phyloP scores from a whole-genome alignment of 441 rosid genomes.

The Arabidopsis hybrid region DNA sequence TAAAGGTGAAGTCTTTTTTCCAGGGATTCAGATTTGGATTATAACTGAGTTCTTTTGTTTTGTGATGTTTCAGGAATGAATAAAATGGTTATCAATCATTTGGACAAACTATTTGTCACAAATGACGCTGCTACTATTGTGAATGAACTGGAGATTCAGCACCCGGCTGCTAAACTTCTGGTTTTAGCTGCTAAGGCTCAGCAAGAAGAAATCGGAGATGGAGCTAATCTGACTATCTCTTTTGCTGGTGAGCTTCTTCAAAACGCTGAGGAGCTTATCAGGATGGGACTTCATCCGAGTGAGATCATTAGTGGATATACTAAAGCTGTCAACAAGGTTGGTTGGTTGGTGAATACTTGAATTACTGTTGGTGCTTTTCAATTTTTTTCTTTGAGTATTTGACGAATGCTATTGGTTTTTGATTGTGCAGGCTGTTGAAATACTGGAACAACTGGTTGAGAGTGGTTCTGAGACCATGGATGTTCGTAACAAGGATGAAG shows the following conservation, averaged over 20 bases:
- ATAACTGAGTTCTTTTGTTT: neutral
- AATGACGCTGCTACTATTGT: conserved; percentile 97
- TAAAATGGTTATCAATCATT: conserved; percentile 98
- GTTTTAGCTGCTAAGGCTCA: conserved; percentile 96
- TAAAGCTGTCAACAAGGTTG: conserved; percentile 78
- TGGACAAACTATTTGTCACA: conserved; percentile 92
- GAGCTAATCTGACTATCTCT: conserved; percentile 89
- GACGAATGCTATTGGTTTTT: conserved; percentile 1
- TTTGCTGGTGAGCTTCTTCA: conserved; percentile 98
- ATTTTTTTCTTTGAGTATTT: conserved; percentile 1
- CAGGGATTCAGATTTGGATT: conserved; percentile 17
- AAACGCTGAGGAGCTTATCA: conserved; percentile 92
- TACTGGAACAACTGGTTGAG: conserved; percentile 84
- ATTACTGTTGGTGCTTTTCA: neutral
- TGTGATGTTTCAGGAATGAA: conserved; percentile 75
- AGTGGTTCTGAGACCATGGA: conserved; percentile 94
- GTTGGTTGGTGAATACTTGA: conserved; percentile 52
- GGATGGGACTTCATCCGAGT: conserved; percentile 96
- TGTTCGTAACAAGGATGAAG: conserved; percentile 83
- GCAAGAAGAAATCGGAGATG: conserved; percentile 99
- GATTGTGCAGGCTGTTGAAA: conserved; percentile 61
- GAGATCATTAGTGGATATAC: conserved; percentile 95
- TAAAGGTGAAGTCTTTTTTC: neutral
- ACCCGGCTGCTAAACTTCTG: conserved; percentile 93
- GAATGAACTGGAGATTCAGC: conserved; percentile 96